Evolutionary conservation across 805 yeast species (phyloP), one percentile per base, ranked within the genome.

Genomic region (Myxozyma udenii): DNA sequence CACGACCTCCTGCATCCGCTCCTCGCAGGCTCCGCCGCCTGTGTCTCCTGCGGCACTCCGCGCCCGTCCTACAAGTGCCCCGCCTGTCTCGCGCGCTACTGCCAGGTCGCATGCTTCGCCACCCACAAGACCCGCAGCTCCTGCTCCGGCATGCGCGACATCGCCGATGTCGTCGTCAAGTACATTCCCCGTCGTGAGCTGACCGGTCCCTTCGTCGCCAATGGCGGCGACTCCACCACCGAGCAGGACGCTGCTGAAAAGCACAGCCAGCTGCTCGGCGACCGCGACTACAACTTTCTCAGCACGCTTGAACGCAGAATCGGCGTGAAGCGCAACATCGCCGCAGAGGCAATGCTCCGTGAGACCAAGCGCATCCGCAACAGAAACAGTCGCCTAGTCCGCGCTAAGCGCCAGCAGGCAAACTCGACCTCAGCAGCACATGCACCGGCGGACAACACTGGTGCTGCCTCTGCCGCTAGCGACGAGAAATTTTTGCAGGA

Each of bases 271-370:
- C 21, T 35, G 32, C 22, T 55, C n/a, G 46, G 51, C 12, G 51
- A 55, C 26, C 48, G 60, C 2, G 60, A 55, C 41, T 55, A 55
- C 30, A 55, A 55, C 28, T 55, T 55, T 41, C 44, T 55, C 21
- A 55, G 51, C 40, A 44, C 50, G 11, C 5, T 55, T n/a, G 60
- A 53, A 35, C 30, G 60, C 16, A 28, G 57, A 38, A 35, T 55
- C 18, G 57, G 57, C 14, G 60, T 55, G 18, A 51, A 48, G 23
- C 36, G 48, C 23, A 55, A 55, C 24, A 36, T 48, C 7, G 53
- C 55, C 2, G 51, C 40, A 28, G 55, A 50, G 24, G 38, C 25
- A 2, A 6, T 55, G 16, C 41, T 36, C 11, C 22, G 41, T 18
- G 50, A 44, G 12, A 11, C 46, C 26, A 38, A 18, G 18, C 44